These are phyloP conservation scores for Osmanthus fragrans DNA, from an alignment of 257 asterid genomes.

Conservation along the genomic window DNA sequence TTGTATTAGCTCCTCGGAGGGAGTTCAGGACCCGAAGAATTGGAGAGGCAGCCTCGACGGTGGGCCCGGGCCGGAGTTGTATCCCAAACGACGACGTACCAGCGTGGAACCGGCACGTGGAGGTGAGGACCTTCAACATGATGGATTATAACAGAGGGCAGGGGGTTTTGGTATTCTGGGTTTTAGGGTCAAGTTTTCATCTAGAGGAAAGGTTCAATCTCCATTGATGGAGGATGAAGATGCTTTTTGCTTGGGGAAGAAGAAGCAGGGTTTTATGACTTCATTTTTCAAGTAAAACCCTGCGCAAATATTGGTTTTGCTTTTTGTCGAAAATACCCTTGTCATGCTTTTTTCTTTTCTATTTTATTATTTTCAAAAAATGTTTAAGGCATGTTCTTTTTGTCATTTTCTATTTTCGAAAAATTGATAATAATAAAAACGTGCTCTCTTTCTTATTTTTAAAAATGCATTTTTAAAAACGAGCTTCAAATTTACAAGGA, in stretches of 20 bases:
- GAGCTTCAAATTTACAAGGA: too few species aligned
- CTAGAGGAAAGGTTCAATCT: constrained; percentile 23
- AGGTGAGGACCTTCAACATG: constrained; percentile 80
- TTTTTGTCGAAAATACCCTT: constrained; percentile 33
- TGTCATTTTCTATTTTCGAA: too few species aligned
- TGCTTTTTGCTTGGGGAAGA: constrained; percentile 36
- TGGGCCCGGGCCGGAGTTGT: constrained; percentile 44
- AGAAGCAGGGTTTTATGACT: constrained; percentile 25
- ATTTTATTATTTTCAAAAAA: too few species aligned
- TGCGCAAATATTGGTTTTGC: constrained; percentile 42
- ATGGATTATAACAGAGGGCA: constrained; percentile 7
- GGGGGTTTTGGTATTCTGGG: constrained; percentile 5
- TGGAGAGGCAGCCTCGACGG: constrained; percentile 49
- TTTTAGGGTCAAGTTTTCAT: background rate
- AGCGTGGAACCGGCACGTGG: constrained; percentile 52
- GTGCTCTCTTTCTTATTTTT: too few species aligned
- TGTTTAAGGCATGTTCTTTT: too few species aligned
- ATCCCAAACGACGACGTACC: constrained; percentile 36
- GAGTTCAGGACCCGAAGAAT: constrained; percentile 46
- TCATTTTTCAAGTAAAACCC: constrained; percentile 36
- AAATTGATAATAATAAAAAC: too few species aligned
- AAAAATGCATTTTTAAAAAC: too few species aligned
- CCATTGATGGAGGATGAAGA: constrained; percentile 42
- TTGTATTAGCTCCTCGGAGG: constrained; percentile 35
- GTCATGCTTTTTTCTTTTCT: background rate